Evolutionary conservation across 768 basidiomycete genomes (phyloP).

Genomic region (Mrakia gelida): DNA sequence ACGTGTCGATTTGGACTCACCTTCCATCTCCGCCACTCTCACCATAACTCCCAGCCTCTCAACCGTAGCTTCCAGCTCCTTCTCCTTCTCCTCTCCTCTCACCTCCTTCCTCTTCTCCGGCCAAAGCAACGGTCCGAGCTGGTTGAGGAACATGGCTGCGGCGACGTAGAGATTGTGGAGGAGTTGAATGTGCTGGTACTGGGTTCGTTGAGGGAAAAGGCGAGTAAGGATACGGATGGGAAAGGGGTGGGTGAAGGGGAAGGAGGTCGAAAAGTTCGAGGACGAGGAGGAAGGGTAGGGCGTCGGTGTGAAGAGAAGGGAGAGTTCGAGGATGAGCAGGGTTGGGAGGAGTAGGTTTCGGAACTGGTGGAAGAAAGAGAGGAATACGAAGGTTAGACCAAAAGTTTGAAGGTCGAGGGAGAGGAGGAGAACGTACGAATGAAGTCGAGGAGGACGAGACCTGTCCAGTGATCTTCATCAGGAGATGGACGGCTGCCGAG

Average conservation of each 20-base stretch:
- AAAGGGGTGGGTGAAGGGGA: not conserved
- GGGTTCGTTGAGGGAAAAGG: constrained; percentile 20
- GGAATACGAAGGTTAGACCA: not conserved
- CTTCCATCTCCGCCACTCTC: constrained; percentile 13
- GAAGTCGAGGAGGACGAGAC: not conserved
- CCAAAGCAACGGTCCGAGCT: constrained; percentile 27
- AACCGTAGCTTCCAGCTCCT: not conserved
- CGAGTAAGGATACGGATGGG: constrained; percentile 12
- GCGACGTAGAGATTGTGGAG: constrained; percentile 18
- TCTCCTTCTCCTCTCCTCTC: not conserved
- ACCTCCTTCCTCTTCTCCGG: not conserved
- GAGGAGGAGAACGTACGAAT: not conserved
- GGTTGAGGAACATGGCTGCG: constrained; percentile 14
- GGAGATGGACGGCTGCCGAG: not conserved
- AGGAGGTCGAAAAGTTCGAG: not conserved
- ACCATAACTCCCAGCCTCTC: constrained; percentile 9
- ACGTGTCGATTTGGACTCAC: not conserved
- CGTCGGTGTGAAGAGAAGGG: constrained; percentile 22
- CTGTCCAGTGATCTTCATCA: constrained; percentile 15
- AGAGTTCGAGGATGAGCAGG: constrained; percentile 29
- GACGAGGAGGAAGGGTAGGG: constrained; percentile 5
- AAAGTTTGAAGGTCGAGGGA: not conserved
- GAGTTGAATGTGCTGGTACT: constrained; percentile 25
- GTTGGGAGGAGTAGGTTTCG: constrained; percentile 23
- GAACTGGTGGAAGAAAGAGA: constrained; percentile 6